Evolutionary conservation across 495 filamentous ascomycete species (phyloP).

Genomic region (Opeltia flavorubescens): DNA sequence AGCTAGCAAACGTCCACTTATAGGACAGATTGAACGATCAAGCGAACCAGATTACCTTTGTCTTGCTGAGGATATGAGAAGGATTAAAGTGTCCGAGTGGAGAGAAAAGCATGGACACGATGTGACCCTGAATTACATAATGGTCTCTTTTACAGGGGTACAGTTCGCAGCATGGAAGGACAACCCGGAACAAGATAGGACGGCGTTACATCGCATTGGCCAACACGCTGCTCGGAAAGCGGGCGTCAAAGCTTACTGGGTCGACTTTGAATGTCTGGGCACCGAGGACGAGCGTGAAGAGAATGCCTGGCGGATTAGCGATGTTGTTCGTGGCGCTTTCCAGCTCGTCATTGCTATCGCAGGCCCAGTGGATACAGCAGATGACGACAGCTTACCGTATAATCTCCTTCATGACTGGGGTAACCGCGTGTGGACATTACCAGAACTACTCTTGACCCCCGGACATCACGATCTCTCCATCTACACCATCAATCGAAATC

Average conservation of each 20-base stretch:
- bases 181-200: conserved; percentile 8
- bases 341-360: conserved; percentile 19
- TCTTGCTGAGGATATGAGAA: background rate
- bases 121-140: conserved; percentile 9
- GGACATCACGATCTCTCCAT: conserved; percentile 14
- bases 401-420: conserved; percentile 25
- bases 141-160: conserved; percentile 17
- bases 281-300: conserved; percentile 3
- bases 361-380: background rate
- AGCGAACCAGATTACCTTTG: background rate
- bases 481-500: conserved; percentile 12
- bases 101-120: background rate
- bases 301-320: conserved; percentile 26
- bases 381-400: background rate
- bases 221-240: conserved; percentile 16
- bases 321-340: conserved; percentile 25
- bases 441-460: conserved; percentile 28
- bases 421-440: conserved; percentile 32
- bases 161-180: no score
- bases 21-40: background rate
- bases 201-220: conserved; percentile 13
- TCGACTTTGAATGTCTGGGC: conserved; percentile 12
- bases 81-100: background rate
- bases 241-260: conserved; percentile 21
- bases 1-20: background rate